These are phyloP conservation scores for Cordyceps tenuipes DNA, from an alignment of 2,329 filamentous ascomycete species.

Conservation along the genomic window DNA sequence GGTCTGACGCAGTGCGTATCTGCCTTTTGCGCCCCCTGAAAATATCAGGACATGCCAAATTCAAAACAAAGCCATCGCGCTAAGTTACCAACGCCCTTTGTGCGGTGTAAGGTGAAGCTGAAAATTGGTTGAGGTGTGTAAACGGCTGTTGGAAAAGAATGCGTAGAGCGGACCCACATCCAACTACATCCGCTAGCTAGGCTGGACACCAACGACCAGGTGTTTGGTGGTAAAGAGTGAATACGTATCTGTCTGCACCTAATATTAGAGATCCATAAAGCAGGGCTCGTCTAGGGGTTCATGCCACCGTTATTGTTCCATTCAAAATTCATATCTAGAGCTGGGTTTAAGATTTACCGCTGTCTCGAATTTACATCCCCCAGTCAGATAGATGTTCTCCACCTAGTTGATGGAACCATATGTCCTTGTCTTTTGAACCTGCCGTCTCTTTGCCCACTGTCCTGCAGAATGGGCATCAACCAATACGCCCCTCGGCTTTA, in stretches of 20 bases:
- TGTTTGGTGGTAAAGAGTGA: no score
- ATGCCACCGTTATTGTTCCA: neutral
- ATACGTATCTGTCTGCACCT: neutral
- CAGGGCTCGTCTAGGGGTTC: neutral
- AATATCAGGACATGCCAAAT: no score
- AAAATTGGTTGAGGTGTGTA: no score
- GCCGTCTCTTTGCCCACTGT: neutral
- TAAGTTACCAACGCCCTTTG: no score
- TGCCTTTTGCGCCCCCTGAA: no score
- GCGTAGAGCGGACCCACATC: neutral
- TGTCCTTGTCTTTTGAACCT: neutral
- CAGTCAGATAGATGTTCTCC: neutral
- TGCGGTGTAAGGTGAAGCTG: no score
- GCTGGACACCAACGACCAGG: no score
- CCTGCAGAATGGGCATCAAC: constrained; percentile 8
- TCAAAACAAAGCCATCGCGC: no score
- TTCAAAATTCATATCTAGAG: neutral
- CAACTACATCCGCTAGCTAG: neutral
- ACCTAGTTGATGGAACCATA: neutral
- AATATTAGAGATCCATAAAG: neutral
- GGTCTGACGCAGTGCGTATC: no score
- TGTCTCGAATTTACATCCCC: neutral
- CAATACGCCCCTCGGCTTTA: constrained; percentile 9
- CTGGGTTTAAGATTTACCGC: neutral
- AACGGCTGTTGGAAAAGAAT: no score